Evolutionary conservation across 345 rosid species (phyloP).

Genomic region (Balakata baccata): DNA sequence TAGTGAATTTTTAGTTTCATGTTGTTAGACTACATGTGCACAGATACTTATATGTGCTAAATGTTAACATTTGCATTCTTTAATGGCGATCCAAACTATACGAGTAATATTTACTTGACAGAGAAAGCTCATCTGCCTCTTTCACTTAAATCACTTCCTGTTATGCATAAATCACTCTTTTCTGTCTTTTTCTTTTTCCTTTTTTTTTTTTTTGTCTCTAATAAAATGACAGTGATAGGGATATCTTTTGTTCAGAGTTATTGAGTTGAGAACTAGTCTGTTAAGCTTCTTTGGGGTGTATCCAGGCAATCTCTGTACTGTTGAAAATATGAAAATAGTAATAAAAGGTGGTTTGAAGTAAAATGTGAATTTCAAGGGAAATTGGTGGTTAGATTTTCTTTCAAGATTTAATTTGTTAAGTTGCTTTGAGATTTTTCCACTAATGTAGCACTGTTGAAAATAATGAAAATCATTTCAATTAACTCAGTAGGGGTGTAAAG

Average conservation of each 20-base stretch:
- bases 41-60: not conserved
- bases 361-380: not conserved
- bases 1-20: not conserved
- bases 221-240: not conserved
- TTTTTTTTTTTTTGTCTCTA: not conserved
- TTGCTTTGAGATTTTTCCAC: not conserved
- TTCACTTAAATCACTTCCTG: not conserved
- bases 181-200: not conserved
- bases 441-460: not conserved
- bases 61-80: slow-evolving; percentile 4
- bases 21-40: not conserved
- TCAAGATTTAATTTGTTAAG: not conserved
- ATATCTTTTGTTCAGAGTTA: not conserved
- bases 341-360: not conserved
- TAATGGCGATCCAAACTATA: slow-evolving; percentile 8
- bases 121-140: slow-evolving; percentile 13
- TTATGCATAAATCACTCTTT: not conserved
- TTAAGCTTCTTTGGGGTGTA: not conserved
- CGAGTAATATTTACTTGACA: slow-evolving; percentile 9
- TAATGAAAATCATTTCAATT: not conserved
- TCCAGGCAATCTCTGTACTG: not conserved
- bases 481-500: not conserved
- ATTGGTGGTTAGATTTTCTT: not conserved
- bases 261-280: not conserved
- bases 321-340: not conserved